Evolutionary conservation across 495 filamentous ascomycete species (phyloP), one percentile per base, ranked within the genome.

Genomic region (Talaromyces adpressus): DNA sequence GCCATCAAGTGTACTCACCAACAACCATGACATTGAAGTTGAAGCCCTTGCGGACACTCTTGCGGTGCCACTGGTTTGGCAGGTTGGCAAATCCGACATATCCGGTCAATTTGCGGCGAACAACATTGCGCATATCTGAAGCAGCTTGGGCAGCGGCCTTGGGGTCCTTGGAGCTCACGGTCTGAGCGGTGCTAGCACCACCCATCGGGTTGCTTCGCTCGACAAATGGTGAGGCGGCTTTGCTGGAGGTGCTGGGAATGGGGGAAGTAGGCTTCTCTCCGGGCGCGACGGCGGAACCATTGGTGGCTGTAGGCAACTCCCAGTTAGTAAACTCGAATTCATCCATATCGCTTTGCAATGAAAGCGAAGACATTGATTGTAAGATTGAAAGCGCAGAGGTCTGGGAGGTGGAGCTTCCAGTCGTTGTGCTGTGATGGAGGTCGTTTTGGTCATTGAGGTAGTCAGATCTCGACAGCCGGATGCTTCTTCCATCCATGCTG

Each of bases 1-100:
- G 63, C 29, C 6, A 53, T 59, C 23, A 56, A 3, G 12, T 56
- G 9, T 47, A 80, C 82, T 70, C 82, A 98, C 94, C 94, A 77
- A 98, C 94, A 77, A 98, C 94, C 94, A 98, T 98, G 64, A 98
- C 94, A 73, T 98, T 98, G 84, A 98, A 98, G 85, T 98, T 98
- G 87, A 98, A 98, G 64, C 94, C 94, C 78, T 98, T 98, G 72
- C 94, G 90, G 70, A 98, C 95, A 85, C 93, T 97, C 89, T 98
- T 98, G 77, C 94, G 92, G 83, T 98, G 94, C 95, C 95, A 98
- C 79, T 98, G 94, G 79, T 98, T 98, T 52, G 94, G 94, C 77
- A 98, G 81, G 74, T 98, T 98, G 74, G 94, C 94, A 75, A 98
- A 98, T 62, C 94, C 94, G 70, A 98, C 94, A 71, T 97, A 98